Percentiles rank a stretch among this genome's conserved stretches.
These are phyloP conservation scores for Wilcoxina mikolae DNA, from an alignment of 495 filamentous ascomycete genomes.

Conservation along the genomic window DNA sequence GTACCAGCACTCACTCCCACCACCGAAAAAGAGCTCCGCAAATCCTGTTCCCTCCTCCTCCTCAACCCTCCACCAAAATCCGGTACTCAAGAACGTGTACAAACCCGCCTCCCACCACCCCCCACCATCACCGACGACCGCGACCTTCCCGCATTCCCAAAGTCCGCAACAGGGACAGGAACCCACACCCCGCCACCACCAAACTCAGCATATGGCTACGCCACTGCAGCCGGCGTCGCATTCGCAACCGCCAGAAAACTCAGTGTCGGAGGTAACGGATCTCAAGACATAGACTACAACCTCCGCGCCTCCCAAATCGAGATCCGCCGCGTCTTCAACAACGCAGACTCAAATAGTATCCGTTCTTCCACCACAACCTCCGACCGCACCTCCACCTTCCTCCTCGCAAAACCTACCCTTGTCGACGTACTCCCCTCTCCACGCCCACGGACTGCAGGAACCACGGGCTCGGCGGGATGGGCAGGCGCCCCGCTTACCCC, in stretches of 20 bases:
- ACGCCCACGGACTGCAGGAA: not conserved
- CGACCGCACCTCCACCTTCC: not conserved
- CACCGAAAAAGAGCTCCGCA: slow-evolving; percentile 7
- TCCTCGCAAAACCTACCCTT: not conserved
- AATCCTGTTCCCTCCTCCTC: slow-evolving; percentile 4
- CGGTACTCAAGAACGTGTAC: not conserved
- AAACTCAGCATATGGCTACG: not conserved
- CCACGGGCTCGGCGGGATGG: not conserved
- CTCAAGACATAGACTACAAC: not conserved
- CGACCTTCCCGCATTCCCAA: not conserved
- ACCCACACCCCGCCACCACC: not conserved
- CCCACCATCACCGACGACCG: not conserved
- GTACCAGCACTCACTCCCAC: not conserved
- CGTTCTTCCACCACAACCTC: not conserved
- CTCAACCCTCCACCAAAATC: not conserved
- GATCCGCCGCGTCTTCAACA: not conserved
- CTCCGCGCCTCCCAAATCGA: not conserved
- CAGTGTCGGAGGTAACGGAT: not conserved
- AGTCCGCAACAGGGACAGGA: not conserved
- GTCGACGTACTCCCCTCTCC: not conserved
- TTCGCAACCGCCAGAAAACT: not conserved
- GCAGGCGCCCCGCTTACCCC: not conserved
- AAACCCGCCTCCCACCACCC: not conserved
- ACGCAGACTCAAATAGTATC: not conserved
- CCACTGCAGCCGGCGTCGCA: not conserved